Evolutionary conservation across 768 basidiomycete species (phyloP), one percentile per base, ranked within the genome.

Genomic region (Kwoniella shandongensis): DNA sequence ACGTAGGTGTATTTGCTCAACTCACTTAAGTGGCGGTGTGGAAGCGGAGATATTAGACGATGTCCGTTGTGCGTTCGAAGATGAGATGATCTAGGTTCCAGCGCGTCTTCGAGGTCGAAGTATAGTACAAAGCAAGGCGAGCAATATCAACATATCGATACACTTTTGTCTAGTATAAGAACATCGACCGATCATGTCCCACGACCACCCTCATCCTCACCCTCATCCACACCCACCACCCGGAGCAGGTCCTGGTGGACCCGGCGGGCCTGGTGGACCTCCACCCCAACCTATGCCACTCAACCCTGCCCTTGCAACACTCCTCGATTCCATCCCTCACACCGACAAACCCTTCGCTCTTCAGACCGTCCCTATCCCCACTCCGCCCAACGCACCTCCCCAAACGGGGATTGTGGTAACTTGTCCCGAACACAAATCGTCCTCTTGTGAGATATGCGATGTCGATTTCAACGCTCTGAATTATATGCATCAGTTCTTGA

Each of bases 391-490:
- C 39, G 53, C 61, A 13, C 69, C 69, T n/a, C 70, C 70, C 0
- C 67, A 66, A 35, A 50, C 30, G 1, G 48, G 78, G 59, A 76
- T 81, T 22, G 73, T 79, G 18, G 85, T 83, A 1, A 79, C 86
- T 35, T 94, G 91, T 76, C 78, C 76, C 7, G 69, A 76, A 22
- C 91, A 93, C 79, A 81, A 82, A 60, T 79, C 81, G 46, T 88
- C 89, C 74, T 85, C 86, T 73, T 92, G 91, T 77, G 78, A 82
- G 47, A 80, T 81, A 30, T 92, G 90, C 74, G 81, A 81, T 54
- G 68, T 87, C 2, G 89, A 96, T 78, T 91, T 87, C 77, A 76
- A 81, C 45, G 78, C 78, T 49, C 79, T 92, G 51, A 96, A 94
- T 76, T 84, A 86, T 20, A 82, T 93, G 81, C 82, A 59, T 76